A percentile compares a stretch with the other conserved stretches of the same genome.
Evolutionary conservation across 257 asterid species (phyloP).

Genomic region (Datura wrightii): DNA sequence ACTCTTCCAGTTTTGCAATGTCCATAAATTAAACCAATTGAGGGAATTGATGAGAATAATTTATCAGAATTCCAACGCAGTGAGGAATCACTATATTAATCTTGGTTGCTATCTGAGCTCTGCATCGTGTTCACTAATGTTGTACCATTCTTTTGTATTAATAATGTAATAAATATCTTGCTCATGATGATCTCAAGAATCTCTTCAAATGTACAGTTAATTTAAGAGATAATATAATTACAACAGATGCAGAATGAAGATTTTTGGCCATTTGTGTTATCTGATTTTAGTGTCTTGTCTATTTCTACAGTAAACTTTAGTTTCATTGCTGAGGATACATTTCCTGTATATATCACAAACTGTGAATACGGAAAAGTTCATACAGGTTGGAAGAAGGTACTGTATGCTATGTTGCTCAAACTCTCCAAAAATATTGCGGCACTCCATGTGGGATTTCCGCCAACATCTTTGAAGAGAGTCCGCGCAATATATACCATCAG

Average conservation of each 20-base stretch:
- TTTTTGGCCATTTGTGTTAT: background rate
- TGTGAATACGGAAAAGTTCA: background rate
- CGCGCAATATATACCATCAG: background rate
- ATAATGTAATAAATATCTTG: slow-evolving; percentile 14
- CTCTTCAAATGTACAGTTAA: slow-evolving; percentile 13
- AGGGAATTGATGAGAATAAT: background rate
- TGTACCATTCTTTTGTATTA: background rate
- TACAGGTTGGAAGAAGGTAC: background rate
- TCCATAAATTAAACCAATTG: background rate
- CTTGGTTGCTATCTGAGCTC: background rate
- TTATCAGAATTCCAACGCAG: background rate
- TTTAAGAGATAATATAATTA: background rate
- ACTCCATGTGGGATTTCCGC: background rate
- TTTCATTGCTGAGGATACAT: background rate
- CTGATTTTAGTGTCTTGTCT: background rate
- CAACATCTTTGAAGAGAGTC: background rate
- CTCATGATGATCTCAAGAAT: background rate
- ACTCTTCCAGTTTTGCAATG: background rate
- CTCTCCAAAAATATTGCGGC: background rate
- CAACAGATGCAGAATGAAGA: background rate
- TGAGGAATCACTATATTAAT: background rate
- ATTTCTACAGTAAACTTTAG: background rate
- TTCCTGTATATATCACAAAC: background rate
- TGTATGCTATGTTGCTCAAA: background rate
- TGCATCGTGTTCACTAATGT: background rate